phyloP scores from a whole-genome alignment of 1,284 basidiomycete genomes.

The Anthracocystis panici-leucophaei region DNA sequence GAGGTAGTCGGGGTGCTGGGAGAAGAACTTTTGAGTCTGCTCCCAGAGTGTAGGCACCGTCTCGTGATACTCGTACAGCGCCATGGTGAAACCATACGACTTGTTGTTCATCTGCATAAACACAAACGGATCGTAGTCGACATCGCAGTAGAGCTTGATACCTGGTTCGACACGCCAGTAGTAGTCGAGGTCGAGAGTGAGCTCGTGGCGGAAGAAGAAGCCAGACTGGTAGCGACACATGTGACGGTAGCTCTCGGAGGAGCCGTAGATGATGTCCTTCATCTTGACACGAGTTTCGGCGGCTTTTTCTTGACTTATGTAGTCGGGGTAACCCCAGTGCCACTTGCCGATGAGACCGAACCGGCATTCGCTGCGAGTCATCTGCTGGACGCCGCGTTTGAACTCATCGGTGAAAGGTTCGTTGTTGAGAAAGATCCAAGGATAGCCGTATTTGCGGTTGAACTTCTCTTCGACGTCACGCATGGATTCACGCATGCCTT shows the following conservation, averaged over 20 bases:
- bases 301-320: slow-evolving; percentile 76
- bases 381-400: slow-evolving; percentile 65
- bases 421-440: slow-evolving; percentile 71
- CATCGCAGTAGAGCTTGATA: slow-evolving; percentile 81
- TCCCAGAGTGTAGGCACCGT: slow-evolving; percentile 85
- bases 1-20: slow-evolving; percentile 78
- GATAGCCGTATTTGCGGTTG: slow-evolving; percentile 69
- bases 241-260: slow-evolving; percentile 75
- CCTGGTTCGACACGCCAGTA: slow-evolving; percentile 91
- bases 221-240: slow-evolving; percentile 92
- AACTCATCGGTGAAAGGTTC: slow-evolving; percentile 70
- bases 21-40: slow-evolving; percentile 78
- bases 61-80: slow-evolving; percentile 80
- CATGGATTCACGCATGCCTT: slow-evolving; percentile 63
- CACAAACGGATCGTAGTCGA: slow-evolving; percentile 85
- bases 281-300: slow-evolving; percentile 76
- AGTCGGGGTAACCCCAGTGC: slow-evolving; percentile 87
- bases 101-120: slow-evolving; percentile 86
- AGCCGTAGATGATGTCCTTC: slow-evolving; percentile 86
- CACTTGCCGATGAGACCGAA: slow-evolving; percentile 86
- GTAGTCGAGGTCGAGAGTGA: slow-evolving; percentile 82
- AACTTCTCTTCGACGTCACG: slow-evolving; percentile 65
- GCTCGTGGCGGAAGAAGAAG: slow-evolving; percentile 73
- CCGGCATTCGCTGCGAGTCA: slow-evolving; percentile 65
- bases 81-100: slow-evolving; percentile 80